Conservation (phyloP, 1,284 basidiomycete species). For the Agroathelia rolfsii region DNA sequence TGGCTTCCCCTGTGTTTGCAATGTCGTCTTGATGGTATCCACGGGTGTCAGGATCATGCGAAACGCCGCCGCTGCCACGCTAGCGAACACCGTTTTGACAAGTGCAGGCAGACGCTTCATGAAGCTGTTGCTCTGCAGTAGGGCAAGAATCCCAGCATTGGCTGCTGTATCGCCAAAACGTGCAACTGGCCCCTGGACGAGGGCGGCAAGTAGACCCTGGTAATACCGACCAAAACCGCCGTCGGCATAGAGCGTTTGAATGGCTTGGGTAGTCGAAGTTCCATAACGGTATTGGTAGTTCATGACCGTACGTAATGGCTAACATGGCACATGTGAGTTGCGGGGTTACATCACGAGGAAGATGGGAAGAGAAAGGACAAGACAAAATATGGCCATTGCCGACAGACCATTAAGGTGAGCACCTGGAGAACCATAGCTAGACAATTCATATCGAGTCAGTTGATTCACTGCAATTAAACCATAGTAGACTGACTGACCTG, state of each 20-base stretch:
- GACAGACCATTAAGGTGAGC: slow-evolving; percentile 63
- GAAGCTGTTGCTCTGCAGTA: slow-evolving; percentile 61
- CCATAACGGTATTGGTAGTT: slow-evolving; percentile 88
- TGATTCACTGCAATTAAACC: not conserved
- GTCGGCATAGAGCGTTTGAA: slow-evolving; percentile 58
- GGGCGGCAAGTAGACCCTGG: slow-evolving; percentile 71
- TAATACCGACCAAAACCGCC: slow-evolving; percentile 80
- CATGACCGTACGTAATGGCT: slow-evolving; percentile 81
- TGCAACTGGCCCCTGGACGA: slow-evolving; percentile 68
- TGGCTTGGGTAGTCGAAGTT: slow-evolving; percentile 56
- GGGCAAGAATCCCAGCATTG: slow-evolving; percentile 70
- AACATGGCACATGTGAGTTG: slow-evolving; percentile 4
- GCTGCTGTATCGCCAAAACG: slow-evolving; percentile 88
- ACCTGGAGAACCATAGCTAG: slow-evolving; percentile 85
- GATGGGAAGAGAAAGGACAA: slow-evolving; percentile 2
- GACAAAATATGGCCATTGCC: not conserved
- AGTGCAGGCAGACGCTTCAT: slow-evolving; percentile 52
- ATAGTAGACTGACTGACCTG: slow-evolving; percentile 32
- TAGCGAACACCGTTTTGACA: slow-evolving; percentile 65
- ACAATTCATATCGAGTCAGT: slow-evolving; percentile 6
- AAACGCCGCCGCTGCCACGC: slow-evolving; percentile 63
- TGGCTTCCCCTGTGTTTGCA: slow-evolving; percentile 76
- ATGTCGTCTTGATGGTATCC: slow-evolving; percentile 85
- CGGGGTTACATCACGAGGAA: slow-evolving; percentile 5
- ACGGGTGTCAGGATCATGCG: slow-evolving; percentile 81